Evolutionary conservation across 192 early-diverging fungal species (phyloP).

Genomic region (Chytriomyces confervae): DNA sequence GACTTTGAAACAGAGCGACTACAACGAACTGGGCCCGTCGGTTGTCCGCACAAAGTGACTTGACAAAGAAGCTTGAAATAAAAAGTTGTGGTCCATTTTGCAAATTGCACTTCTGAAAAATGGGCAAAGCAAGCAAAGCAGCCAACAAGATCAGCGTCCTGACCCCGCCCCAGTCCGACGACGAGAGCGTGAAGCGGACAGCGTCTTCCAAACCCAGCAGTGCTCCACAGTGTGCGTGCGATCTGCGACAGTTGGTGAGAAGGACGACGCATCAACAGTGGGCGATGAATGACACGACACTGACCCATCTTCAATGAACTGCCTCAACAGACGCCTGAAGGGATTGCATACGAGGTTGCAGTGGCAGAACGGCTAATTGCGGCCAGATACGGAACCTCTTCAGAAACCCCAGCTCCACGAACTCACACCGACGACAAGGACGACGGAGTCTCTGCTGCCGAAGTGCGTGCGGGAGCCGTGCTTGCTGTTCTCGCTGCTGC

Average conservation of each 20-base stretch:
- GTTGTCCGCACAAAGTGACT: constrained; percentile 61
- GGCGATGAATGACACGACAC: not conserved
- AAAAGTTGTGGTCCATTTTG: not conserved
- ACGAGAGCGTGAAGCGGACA: not conserved
- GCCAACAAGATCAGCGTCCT: not conserved
- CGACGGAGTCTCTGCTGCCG: constrained; percentile 2
- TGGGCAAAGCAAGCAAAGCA: too few relatives aligned
- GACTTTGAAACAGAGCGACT: constrained; percentile 82
- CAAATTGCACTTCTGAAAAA: not conserved
- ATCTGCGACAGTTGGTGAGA: not conserved
- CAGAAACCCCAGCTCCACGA: not conserved
- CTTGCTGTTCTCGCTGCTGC: not conserved
- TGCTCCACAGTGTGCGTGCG: not conserved
- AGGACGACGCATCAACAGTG: not conserved
- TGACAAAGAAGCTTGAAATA: not conserved
- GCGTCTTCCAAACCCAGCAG: not conserved
- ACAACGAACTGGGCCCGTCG: constrained; percentile 88
- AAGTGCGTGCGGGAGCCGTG: not conserved
- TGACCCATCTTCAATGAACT: not conserved
- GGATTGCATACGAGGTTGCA: constrained; percentile 1
- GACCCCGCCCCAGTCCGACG: not conserved
- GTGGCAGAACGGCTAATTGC: not conserved
- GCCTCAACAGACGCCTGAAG: not conserved
- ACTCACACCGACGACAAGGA: not conserved
- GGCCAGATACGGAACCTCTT: not conserved